These are phyloP conservation scores for Petunia axillaris DNA, from an alignment of 257 asterid genomes.

Conservation along the genomic window DNA sequence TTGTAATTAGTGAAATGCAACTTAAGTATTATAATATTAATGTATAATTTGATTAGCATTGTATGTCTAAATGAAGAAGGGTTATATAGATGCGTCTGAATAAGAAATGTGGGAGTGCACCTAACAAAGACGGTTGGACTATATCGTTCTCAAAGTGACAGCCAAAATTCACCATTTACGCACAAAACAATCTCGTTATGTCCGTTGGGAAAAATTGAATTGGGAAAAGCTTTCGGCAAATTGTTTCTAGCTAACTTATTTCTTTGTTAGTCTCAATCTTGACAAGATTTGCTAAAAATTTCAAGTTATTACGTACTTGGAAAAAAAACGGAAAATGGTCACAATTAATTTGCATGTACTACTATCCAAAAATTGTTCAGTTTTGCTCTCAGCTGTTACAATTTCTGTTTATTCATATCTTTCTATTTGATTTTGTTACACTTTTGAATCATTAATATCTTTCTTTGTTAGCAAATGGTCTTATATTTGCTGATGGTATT, in stretches of 20 bases:
- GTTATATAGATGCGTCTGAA: slow-evolving; percentile 44
- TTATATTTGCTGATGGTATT: no score
- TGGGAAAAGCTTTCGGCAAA: background rate
- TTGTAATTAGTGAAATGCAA: background rate
- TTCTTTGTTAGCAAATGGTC: no score
- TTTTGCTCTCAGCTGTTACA: no score
- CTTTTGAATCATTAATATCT: no score
- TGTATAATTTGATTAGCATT: background rate
- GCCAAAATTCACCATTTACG: slow-evolving; percentile 47
- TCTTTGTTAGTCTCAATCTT: background rate
- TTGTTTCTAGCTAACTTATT: background rate
- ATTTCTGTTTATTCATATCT: no score
- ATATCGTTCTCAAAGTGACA: slow-evolving; percentile 55
- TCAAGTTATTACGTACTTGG: background rate
- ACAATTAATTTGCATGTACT: no score
- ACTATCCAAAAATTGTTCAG: no score
- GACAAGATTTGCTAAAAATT: background rate
- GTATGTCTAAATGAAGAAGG: slow-evolving; percentile 22
- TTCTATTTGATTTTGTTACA: no score
- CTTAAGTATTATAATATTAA: background rate
- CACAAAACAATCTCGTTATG: slow-evolving; percentile 11
- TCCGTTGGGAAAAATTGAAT: background rate
- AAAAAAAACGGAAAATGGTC: no score
- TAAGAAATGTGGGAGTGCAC: slow-evolving; percentile 58
- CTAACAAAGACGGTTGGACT: slow-evolving; percentile 41